Base-by-base conservation (phyloP, 2,329 filamentous ascomycete genomes). In the Hypoxylon sp. region DNA sequence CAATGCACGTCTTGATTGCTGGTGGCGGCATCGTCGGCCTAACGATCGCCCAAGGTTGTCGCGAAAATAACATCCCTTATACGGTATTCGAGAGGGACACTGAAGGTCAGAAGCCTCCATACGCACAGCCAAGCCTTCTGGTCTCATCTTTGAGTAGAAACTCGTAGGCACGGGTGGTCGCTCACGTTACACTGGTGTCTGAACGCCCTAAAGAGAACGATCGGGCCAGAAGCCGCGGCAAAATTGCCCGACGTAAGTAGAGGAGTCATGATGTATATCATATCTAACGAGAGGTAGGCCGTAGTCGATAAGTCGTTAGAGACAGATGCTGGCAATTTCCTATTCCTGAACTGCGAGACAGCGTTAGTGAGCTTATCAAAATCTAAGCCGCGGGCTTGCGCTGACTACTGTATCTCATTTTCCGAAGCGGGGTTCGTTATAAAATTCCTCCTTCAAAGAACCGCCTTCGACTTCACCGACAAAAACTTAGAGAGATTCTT, bases 161-260 rank as follows among this genome's bases (percentile, higher is more conserved):
- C 71, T 19, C 78, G 78, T 19, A 64, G 68, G 2, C 82, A 84
- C 43, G 87, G 87, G 51, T 90, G 87, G 88, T 87, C 85, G 45
- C 80, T 90, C 55, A 89, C 87, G 1, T 75, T 90, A 34, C 86
- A 90, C 72, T 90, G 87, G 87, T 84, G 81, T 19, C 78, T 88
- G 65, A 77, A 76, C 74, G 62, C 78, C 69, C 23, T 78, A 4
- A 67, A 72, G 17, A 71, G 69, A 32, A 72, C 73, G 1, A 72
- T 77, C 38, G 72, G 72, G 2, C 55, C 63, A 17, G 45, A 69
- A 25, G 60, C 73, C 1, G 60, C 73, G 2, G 63, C 68, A 23
- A 48, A 41, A 19, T 48, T 78, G 11, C 53, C 66, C 23, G 60
- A 67, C 5, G 73, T 75, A 56, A 48, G 67, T 57, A 56, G 10